A percentile compares a stretch with the other conserved stretches of the same genome.
phyloP scores from a whole-genome alignment of 2,329 filamentous ascomycete species.

The Aspergillus fijiensis region DNA sequence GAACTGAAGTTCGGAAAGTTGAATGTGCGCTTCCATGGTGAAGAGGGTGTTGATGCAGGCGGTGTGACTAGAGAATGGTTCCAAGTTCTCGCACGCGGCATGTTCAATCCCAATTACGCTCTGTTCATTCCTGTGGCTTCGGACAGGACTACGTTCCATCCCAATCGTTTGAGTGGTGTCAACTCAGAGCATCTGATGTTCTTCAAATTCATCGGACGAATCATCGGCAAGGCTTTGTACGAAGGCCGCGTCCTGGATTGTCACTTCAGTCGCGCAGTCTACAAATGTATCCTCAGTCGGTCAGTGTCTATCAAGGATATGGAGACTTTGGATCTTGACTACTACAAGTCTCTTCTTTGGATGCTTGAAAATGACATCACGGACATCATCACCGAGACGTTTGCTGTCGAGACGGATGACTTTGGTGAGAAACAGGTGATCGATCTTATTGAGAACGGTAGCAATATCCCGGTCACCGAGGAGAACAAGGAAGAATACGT shows the following conservation, averaged over 20 bases:
- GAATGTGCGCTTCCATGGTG: constrained; percentile 93
- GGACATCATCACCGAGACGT: constrained; percentile 94
- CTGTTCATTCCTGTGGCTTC: constrained; percentile 95
- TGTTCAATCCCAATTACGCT: constrained; percentile 98
- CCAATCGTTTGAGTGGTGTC: constrained; percentile 88
- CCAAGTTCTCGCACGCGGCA: constrained; percentile 92
- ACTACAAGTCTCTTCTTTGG: constrained; percentile 98
- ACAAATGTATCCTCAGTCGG: constrained; percentile 95
- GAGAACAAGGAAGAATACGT: constrained; percentile 99
- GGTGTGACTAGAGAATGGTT: constrained; percentile 99
- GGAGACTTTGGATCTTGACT: constrained; percentile 97
- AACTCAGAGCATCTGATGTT: constrained; percentile 95
- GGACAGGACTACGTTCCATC: constrained; percentile 97
- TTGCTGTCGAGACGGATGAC: constrained; percentile 88
- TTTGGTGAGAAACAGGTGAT: constrained; percentile 88
- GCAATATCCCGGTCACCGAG: constrained; percentile 89
- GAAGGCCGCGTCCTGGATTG: constrained; percentile 95
- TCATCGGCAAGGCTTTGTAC: constrained; percentile 97
- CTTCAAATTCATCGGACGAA: constrained; percentile 98
- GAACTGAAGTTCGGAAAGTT: constrained; percentile 99
- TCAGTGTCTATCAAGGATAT: constrained; percentile 97
- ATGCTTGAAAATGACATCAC: constrained; percentile 99
- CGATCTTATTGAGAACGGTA: constrained; percentile 82
- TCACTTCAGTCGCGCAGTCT: constrained; percentile 97
- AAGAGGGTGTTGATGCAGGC: constrained; percentile 96